Evolutionary conservation across 371 early-diverging fungal species (phyloP).

Genomic region (Rhizopus delemar): DNA sequence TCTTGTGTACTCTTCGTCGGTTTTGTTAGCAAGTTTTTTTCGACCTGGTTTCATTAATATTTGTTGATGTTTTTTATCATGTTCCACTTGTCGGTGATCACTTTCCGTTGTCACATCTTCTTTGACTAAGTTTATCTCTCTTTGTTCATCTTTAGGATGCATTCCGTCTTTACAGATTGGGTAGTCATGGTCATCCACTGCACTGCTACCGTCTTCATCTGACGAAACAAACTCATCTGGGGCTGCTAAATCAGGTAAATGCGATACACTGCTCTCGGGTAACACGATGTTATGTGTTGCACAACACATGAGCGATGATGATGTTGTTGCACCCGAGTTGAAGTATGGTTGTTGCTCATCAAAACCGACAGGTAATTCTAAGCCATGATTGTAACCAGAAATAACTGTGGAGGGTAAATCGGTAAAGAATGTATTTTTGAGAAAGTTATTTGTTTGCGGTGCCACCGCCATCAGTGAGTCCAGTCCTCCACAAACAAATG

Average conservation of each 20-base stretch:
- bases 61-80: constrained; percentile 5
- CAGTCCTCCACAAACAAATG: background rate
- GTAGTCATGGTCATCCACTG: background rate
- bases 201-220: constrained; percentile 1
- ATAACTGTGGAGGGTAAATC: background rate
- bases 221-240: constrained; percentile 3
- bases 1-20: background rate
- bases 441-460: background rate
- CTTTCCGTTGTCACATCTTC: background rate
- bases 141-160: background rate
- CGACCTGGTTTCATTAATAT: background rate
- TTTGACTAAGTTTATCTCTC: background rate
- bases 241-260: constrained; percentile 5
- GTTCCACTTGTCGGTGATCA: constrained; percentile 2
- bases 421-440: constrained; percentile 1
- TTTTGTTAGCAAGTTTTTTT: background rate
- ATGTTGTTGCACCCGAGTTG: constrained; percentile 15
- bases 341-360: constrained; percentile 7
- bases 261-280: constrained; percentile 4
- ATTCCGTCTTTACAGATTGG: background rate
- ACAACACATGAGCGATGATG: constrained; percentile 3
- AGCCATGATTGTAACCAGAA: constrained; percentile 4
- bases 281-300: background rate
- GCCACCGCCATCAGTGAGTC: background rate
- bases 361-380: constrained; percentile 4